Evolutionary conservation across 805 yeast species (phyloP).

Genomic region (Candida manassasensis): DNA sequence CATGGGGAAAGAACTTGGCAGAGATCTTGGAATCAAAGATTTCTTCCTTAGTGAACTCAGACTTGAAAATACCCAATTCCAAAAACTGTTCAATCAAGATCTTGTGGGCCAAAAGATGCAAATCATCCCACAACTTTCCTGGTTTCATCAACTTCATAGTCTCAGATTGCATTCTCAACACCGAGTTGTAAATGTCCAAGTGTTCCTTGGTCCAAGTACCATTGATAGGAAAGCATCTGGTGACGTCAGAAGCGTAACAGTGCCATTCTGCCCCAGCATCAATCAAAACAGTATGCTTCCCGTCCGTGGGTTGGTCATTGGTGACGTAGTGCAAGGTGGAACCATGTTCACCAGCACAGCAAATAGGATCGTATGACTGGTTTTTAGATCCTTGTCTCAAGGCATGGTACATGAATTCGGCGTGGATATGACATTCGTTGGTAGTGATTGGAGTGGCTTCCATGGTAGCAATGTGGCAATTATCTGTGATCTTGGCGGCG

Average conservation of each 20-base stretch:
- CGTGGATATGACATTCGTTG: slow-evolving; percentile 90
- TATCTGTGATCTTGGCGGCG: slow-evolving; percentile 83
- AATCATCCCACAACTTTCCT: slow-evolving; percentile 79
- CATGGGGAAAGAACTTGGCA: slow-evolving; percentile 88
- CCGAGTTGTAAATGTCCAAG: slow-evolving; percentile 73
- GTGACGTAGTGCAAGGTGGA: slow-evolving; percentile 87
- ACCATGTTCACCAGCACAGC: slow-evolving; percentile 90
- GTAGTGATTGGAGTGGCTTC: slow-evolving; percentile 82
- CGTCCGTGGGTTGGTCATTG: slow-evolving; percentile 55
- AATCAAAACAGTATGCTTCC: slow-evolving; percentile 65
- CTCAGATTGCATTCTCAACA: slow-evolving; percentile 72
- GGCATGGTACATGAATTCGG: slow-evolving; percentile 91
- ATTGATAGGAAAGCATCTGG: slow-evolving; percentile 87
- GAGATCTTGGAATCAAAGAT: slow-evolving; percentile 67
- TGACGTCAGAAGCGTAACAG: slow-evolving; percentile 88
- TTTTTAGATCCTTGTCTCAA: slow-evolving; percentile 88
- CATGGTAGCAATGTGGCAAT: slow-evolving; percentile 89
- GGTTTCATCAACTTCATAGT: slow-evolving; percentile 74
- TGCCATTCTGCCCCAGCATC: slow-evolving; percentile 99
- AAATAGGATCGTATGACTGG: slow-evolving; percentile 90
- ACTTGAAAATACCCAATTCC: slow-evolving; percentile 69
- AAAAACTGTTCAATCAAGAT: slow-evolving; percentile 69
- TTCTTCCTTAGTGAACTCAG: slow-evolving; percentile 52
- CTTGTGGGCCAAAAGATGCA: slow-evolving; percentile 76
- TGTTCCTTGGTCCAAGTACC: slow-evolving; percentile 92